phyloP scores from a whole-genome alignment of 106 monocot species.

The Dioscorea zingiberensis region DNA sequence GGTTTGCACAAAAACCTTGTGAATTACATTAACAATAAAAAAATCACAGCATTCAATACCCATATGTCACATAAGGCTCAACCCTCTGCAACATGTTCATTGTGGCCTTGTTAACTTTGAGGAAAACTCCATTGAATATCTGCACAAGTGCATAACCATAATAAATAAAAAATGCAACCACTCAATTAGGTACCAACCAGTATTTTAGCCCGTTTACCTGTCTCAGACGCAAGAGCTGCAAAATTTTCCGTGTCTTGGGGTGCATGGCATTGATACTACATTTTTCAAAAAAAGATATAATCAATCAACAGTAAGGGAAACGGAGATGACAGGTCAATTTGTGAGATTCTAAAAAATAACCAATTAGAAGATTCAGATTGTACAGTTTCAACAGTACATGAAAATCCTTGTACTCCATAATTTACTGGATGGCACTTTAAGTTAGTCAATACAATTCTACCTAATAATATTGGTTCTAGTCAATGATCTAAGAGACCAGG shows the following conservation, averaged over 20 bases:
- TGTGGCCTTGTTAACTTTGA: constrained; percentile 66
- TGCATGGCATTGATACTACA: constrained; percentile 44
- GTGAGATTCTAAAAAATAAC: too few species aligned
- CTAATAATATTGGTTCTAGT: too few species aligned
- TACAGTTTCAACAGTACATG: too few species aligned
- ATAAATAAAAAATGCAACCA: not conserved
- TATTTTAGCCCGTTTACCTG: constrained; percentile 11
- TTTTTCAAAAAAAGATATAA: too few species aligned
- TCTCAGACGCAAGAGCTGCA: constrained; percentile 39
- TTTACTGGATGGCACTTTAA: too few species aligned
- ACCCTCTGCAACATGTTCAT: constrained; percentile 59
- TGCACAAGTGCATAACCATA: constrained; percentile 1
- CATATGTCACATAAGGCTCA: constrained; percentile 65
- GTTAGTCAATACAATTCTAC: too few species aligned
- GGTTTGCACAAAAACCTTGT: too few species aligned
- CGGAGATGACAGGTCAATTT: too few species aligned
- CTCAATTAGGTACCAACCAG: not conserved
- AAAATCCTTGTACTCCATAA: too few species aligned
- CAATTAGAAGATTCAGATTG: too few species aligned
- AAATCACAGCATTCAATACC: constrained; percentile 18
- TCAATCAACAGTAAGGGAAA: too few species aligned
- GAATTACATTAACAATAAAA: not conserved
- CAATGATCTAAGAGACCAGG: too few species aligned
- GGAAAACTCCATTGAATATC: constrained; percentile 65
- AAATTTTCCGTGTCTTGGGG: constrained; percentile 29